Conservation (phyloP, 2,329 filamentous ascomycete species). For the Alternaria atra region DNA sequence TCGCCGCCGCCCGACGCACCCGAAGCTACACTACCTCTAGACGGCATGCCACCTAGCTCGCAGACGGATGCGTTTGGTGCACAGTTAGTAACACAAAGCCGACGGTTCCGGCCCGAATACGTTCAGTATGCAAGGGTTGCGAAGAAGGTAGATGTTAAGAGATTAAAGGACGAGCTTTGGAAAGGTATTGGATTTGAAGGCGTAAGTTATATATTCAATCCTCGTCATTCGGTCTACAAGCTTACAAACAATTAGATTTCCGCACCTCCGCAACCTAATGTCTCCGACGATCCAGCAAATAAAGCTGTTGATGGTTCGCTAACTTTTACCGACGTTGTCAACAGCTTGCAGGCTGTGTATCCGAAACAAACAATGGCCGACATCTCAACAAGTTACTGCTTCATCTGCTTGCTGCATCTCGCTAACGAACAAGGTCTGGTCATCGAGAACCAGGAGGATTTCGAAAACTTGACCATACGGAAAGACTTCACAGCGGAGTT, state of each 20-base stretch:
- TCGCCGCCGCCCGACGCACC: constrained; percentile 67
- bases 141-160: constrained; percentile 72
- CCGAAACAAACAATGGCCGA: constrained; percentile 86
- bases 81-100: constrained; percentile 69
- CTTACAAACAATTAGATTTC: constrained; percentile 31
- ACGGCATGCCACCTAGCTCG: constrained; percentile 62
- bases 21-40: constrained; percentile 37
- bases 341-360: constrained; percentile 85
- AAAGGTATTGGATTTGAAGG: constrained; percentile 65
- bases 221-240: background rate
- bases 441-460: constrained; percentile 69
- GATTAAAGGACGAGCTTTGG: constrained; percentile 73
- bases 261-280: constrained; percentile 24
- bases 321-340: constrained; percentile 92
- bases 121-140: constrained; percentile 72
- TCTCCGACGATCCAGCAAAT: constrained; percentile 40
- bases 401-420: constrained; percentile 89
- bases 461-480: constrained; percentile 59
- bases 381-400: constrained; percentile 92
- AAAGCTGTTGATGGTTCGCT: constrained; percentile 64
- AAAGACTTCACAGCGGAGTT: constrained; percentile 57
- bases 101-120: constrained; percentile 69
- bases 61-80: constrained; percentile 67
- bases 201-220: constrained; percentile 32
- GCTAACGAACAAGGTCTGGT: constrained; percentile 92